These are phyloP conservation scores for Amaranthus cruentus DNA, from an alignment of 148 eudicot species.

Conservation along the genomic window DNA sequence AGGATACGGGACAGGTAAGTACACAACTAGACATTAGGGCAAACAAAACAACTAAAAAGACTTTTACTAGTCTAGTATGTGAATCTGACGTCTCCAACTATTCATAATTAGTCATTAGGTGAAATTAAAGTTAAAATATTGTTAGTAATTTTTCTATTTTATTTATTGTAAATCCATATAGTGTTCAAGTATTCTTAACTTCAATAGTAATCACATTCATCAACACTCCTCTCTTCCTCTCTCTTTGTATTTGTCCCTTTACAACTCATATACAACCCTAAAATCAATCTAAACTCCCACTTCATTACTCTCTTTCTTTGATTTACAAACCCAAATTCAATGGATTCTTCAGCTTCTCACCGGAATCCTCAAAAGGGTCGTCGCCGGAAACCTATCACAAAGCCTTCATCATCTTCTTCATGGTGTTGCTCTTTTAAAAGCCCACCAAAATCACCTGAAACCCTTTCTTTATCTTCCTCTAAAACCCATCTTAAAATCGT, in stretches of 20 bases:
- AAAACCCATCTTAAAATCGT: constrained; percentile 17
- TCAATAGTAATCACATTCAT: constrained; percentile 1
- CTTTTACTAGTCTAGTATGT: too few species aligned
- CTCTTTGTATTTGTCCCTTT: neutral
- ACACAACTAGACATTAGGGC: too few species aligned
- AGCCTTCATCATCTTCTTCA: constrained; percentile 20
- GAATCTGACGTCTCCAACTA: too few species aligned
- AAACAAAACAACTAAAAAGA: too few species aligned
- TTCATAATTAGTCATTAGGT: too few species aligned
- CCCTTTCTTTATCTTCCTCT: constrained; percentile 26
- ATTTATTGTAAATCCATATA: too few species aligned
- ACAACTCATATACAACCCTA: constrained; percentile 23
- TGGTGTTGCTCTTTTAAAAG: constrained; percentile 83
- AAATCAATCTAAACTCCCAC: neutral
- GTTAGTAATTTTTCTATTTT: too few species aligned
- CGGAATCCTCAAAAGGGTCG: constrained; percentile 29
- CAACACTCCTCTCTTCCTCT: constrained; percentile 9
- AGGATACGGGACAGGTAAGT: too few species aligned
- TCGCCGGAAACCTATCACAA: constrained; percentile 31
- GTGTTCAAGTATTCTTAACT: neutral
- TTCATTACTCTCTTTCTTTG: constrained; percentile 1
- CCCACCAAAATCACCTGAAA: constrained; percentile 60
- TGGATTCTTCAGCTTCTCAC: constrained; percentile 23
- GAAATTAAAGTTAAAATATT: too few species aligned
- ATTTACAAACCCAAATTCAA: constrained; percentile 1